Evolutionary conservation across 306 rosid species (phyloP).

Genomic region (Quercus gilva): DNA sequence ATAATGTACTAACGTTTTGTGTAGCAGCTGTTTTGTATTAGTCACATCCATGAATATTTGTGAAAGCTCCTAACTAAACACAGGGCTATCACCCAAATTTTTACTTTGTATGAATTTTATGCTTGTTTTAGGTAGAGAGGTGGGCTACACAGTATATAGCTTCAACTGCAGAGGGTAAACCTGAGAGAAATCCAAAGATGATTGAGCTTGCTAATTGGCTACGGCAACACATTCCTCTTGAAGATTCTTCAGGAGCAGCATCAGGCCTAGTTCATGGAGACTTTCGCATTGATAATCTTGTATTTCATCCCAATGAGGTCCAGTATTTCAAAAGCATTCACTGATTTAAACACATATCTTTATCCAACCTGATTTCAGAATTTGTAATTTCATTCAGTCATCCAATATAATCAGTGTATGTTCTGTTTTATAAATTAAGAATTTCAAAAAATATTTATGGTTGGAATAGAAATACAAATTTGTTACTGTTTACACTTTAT

Average conservation of each 20-base stretch:
- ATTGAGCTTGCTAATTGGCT: conserved; percentile 78
- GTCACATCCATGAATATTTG: not conserved
- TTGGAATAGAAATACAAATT: not conserved
- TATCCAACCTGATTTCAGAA: not conserved
- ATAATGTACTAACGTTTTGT: not conserved
- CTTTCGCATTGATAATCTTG: conserved; percentile 89
- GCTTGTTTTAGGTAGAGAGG: conserved; percentile 70
- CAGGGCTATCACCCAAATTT: not conserved
- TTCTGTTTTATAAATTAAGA: not conserved
- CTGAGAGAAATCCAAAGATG: conserved; percentile 85
- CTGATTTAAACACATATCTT: not conserved
- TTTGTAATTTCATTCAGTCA: not conserved
- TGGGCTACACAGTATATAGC: conserved; percentile 89
- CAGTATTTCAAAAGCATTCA: conserved; percentile 15
- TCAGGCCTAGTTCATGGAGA: conserved; percentile 97
- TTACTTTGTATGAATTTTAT: conserved; percentile 14
- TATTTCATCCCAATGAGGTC: conserved; percentile 91
- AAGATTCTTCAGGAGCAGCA: conserved; percentile 73
- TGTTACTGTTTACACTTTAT: not conserved
- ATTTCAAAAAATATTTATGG: not conserved
- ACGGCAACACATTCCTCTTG: conserved; percentile 60
- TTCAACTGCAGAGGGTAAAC: conserved; percentile 76
- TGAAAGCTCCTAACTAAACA: not conserved
- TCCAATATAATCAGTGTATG: not conserved
- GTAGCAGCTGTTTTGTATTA: not conserved